Evolutionary conservation across 2,329 filamentous ascomycete genomes (phyloP), one percentile per base, ranked within the genome.

Genomic region (Fusarium fujikuroi): DNA sequence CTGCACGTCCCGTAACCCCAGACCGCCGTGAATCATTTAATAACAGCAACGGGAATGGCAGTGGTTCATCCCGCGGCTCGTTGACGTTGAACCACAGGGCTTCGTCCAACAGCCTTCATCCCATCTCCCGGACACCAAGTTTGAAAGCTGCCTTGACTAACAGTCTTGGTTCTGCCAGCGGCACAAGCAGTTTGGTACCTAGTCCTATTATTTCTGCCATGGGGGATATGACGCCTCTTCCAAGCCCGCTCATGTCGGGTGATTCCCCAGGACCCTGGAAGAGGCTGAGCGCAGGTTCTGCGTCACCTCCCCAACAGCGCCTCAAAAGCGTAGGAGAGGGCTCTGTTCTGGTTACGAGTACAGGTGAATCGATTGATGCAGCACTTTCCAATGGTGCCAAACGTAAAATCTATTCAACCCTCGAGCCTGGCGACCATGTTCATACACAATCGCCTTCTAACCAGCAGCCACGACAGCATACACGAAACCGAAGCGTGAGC

Each of bases 401-500:
- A 78, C 86, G 89, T 74, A 91, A 88, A 75, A 83, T 85, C 34
- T 92, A 91, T 75, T 85, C 77, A 18, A 58, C 75, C 57, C 78
- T 77, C 40, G 79, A 79, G 63, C 78, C 78, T 36, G 81, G 81
- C 42, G 73, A 78, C 18, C 75, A 72, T 53, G 62, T 65, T 7
- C 69, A 85, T 28, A 84, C 84, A 18, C 81, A 90, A 28, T 76
- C 40, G 40, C 36, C 43, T 19, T 56, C 40, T 32, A 66, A 67
- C 19, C 62, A 72, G n/a, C 70, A 69, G 32, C 66, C 66, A 64
- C 66, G 61, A 67, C 63, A 64, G 19, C 93, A 94, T 80, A 85
- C 85, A 18, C 89, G 93, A 66, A 95, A 96, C 80, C 89, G 95
- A 76, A 98, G 95, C 81, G 85, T 96, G 32, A 97, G 95, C 84